Evolutionary conservation across 116 monocot genomes (phyloP), one percentile per base, ranked within the genome.

Genomic region (Papilionanthe hybrid): DNA sequence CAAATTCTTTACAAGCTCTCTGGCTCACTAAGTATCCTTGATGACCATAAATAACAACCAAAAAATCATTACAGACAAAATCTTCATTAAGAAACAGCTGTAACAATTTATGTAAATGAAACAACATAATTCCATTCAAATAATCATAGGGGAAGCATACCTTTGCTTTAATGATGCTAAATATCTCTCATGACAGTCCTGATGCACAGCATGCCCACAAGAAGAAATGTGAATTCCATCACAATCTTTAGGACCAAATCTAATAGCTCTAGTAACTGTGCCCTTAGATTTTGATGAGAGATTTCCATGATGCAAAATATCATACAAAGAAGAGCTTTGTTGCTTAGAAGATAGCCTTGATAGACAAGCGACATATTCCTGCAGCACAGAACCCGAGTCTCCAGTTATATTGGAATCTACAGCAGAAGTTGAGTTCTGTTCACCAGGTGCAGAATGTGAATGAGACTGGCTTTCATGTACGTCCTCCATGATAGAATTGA

Each of bases 121-220:
- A 75, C 3, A 49, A 73, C 44, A 44, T 44, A 9, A 49, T 32
- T 32, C 5, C 23, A 28, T 75, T 75, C 9, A 48, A 75, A 75
- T 72, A 18, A 30, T 43, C 43, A 72, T 19, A 19, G 7, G 42
- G 5, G n/a, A 72, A 72, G n/a, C 43, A 76, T 85, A 92, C 99
- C 99, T 88, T 87, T 91, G 93, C 74, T 86, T 99, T 77, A 99
- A 86, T 68, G 99, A 91, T 42, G 75, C 82, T 15, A 95, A 71
- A 84, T 99, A 99, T 77, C 91, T 81, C 53, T 93, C 88, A 84
- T 92, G 88, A 53, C 99, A 99, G 32, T 95, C 92, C 80, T 86
- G 91, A 88, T 99, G 99, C 44, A 99, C 93, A 85, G 89, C 93
- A 88, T 99, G 99, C 71, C 95, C 92, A 87, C 99, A 99, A 44